A percentile compares a stretch with the other conserved stretches of the same genome.
Conservation (phyloP, 345 rosid species). For the Luvunga scandens region DNA sequence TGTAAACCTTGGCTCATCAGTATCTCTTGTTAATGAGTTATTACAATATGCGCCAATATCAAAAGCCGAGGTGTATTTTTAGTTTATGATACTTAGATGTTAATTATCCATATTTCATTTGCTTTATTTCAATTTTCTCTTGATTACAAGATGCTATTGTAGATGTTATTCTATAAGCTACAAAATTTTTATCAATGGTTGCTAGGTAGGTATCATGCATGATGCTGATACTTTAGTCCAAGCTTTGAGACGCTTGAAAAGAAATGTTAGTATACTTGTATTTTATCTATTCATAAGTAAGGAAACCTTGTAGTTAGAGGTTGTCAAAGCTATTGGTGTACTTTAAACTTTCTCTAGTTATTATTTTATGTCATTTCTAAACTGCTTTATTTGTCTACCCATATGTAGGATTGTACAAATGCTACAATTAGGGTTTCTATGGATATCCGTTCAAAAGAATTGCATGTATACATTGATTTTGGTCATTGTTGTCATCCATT, state of each 20-base stretch:
- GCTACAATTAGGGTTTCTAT: no score
- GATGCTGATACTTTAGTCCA: conserved; percentile 95
- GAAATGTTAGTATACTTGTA: not conserved
- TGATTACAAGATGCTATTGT: conserved; percentile 78
- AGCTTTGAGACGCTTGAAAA: conserved; percentile 80
- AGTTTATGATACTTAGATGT: not conserved
- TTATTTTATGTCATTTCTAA: no score
- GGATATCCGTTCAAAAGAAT: no score
- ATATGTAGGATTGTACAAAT: no score
- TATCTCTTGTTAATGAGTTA: conserved; percentile 81
- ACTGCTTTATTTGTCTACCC: no score
- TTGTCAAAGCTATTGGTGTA: no score
- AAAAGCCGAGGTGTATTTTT: conserved; percentile 68
- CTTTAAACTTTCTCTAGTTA: no score
- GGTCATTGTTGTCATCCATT: no score
- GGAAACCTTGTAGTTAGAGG: no score
- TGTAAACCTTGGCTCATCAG: conserved; percentile 91
- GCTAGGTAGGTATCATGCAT: conserved; percentile 99
- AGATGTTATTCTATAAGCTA: conserved; percentile 85
- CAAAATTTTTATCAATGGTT: conserved; percentile 93
- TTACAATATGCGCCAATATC: conserved; percentile 95
- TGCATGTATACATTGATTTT: no score
- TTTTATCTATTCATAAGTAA: no score
- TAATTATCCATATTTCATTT: not conserved
- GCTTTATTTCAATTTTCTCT: conserved; percentile 1